These are phyloP conservation scores for Solanum neorickii DNA, from an alignment of 257 asterid species.

Conservation along the genomic window DNA sequence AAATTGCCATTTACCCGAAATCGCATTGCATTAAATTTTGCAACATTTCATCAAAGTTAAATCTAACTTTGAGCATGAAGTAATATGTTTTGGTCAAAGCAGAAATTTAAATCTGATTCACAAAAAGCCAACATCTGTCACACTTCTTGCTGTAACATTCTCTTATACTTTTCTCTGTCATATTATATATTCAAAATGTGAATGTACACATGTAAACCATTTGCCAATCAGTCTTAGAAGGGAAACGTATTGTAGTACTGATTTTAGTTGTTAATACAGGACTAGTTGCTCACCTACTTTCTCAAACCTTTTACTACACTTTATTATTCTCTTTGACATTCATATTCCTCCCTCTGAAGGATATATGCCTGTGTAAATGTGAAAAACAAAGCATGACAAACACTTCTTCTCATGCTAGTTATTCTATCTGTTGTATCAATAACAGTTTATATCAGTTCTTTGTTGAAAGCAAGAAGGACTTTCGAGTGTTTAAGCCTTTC, in stretches of 20 bases:
- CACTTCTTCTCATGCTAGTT: too few species aligned
- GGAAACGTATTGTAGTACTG: background rate
- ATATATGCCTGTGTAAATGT: background rate
- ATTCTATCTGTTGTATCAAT: too few species aligned
- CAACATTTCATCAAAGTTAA: background rate
- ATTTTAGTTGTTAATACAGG: background rate
- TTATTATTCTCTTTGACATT: background rate
- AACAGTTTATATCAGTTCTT: too few species aligned
- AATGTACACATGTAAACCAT: background rate
- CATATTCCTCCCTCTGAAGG: background rate
- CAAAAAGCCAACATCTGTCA: conserved; percentile 50
- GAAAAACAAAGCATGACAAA: background rate
- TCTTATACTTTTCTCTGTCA: background rate
- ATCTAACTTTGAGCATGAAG: background rate
- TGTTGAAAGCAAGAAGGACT: too few species aligned
- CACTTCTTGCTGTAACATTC: conserved; percentile 16
- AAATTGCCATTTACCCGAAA: background rate
- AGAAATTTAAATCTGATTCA: conserved; percentile 64
- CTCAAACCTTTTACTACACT: too few species aligned
- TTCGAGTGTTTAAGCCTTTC: background rate
- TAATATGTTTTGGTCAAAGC: conserved; percentile 12
- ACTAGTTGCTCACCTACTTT: background rate
- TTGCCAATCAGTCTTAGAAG: background rate
- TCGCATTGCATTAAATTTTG: background rate
- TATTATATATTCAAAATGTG: background rate